Evolutionary conservation across 768 basidiomycete species (phyloP), one percentile per base, ranked within the genome.

Genomic region (Leucocoprinus leucothites): DNA sequence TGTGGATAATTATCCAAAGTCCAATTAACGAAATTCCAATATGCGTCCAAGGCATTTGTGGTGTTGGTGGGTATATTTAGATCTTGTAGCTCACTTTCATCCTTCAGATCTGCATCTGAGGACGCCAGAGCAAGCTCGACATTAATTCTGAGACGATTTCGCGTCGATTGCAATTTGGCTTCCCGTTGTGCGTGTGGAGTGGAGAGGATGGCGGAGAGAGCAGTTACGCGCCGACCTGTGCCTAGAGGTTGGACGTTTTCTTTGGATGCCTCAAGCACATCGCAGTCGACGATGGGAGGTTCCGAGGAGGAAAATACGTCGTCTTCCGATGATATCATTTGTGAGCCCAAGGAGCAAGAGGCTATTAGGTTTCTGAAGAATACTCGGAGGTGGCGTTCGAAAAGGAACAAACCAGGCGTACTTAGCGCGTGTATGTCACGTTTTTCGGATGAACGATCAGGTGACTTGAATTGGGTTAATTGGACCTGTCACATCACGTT

Each of bases 1-100:
- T 97, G 89, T 0, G 96, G 94, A 65, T 98, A 96, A 68, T 92
- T 94, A 67, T 96, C 93, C 41, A 94, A 73, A 0, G 91, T 94
- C 91, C 95, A 98, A 48, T 89, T 81, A 49, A 98, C 87, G 60
- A 98, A 85, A 57, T 80, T 78, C 63, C 83, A 85, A 63, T 94
- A 96, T 1, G 91, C 88, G 58, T 95, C 94, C 36, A 98, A 75
- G 0, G 91, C 85, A 64, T 93, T 91, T 2, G 51, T 34, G 14
- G 38, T 13, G 38, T 38, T n/a, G 4, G 31, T 5, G 5, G 16
- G 16, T n/a, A n/a, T 38, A n/a, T 21, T 16, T 6, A 19, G 8
- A 34, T 31, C 26, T 18, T 48, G 3, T 31, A 9, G 19, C 53
- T 82, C 84, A 52, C 89, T 87, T 43, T 87, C 86, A 35, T 92